A percentile compares a stretch with the other conserved stretches of the same genome.
phyloP scores from a whole-genome alignment of 192 early-diverging fungal genomes.

The Linnemannia elongata region DNA sequence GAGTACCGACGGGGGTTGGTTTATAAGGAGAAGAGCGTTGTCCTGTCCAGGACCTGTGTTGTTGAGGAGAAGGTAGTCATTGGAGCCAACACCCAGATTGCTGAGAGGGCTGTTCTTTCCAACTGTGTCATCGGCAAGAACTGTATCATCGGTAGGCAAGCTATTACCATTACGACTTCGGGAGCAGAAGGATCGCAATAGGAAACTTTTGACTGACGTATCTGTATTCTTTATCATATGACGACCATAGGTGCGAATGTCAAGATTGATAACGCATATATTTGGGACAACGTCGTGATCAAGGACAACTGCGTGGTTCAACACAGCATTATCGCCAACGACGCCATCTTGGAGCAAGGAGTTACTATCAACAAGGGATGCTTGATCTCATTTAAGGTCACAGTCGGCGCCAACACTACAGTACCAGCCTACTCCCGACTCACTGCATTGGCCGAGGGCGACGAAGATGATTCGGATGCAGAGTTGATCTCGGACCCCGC shows the following conservation, averaged over 20 bases:
- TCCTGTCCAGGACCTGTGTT: slow-evolving; percentile 76
- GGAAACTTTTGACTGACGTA: neutral
- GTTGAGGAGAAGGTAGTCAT: slow-evolving; percentile 87
- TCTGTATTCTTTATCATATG: neutral
- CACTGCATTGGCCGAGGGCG: slow-evolving; percentile 58
- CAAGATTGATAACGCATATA: slow-evolving; percentile 83
- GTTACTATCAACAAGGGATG: slow-evolving; percentile 81
- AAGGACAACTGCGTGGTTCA: slow-evolving; percentile 76
- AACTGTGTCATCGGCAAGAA: slow-evolving; percentile 89
- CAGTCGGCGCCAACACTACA: slow-evolving; percentile 79
- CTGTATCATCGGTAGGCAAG: slow-evolving; percentile 74
- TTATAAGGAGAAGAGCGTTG: slow-evolving; percentile 86
- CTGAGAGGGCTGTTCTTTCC: slow-evolving; percentile 75
- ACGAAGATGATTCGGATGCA: slow-evolving; percentile 61
- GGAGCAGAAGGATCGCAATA: no score
- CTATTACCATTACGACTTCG: no score
- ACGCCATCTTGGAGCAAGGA: slow-evolving; percentile 74
- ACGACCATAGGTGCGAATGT: slow-evolving; percentile 73
- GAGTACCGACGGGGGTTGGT: slow-evolving; percentile 82
- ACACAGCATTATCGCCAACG: slow-evolving; percentile 81
- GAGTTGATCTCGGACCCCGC: slow-evolving; percentile 53
- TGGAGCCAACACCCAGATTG: slow-evolving; percentile 82
- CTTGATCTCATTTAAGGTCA: slow-evolving; percentile 73
- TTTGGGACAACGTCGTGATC: slow-evolving; percentile 86
- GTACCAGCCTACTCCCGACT: slow-evolving; percentile 78